These are phyloP conservation scores for Candida glucosophila DNA, from an alignment of 1,139 yeast species.

Conservation along the genomic window DNA sequence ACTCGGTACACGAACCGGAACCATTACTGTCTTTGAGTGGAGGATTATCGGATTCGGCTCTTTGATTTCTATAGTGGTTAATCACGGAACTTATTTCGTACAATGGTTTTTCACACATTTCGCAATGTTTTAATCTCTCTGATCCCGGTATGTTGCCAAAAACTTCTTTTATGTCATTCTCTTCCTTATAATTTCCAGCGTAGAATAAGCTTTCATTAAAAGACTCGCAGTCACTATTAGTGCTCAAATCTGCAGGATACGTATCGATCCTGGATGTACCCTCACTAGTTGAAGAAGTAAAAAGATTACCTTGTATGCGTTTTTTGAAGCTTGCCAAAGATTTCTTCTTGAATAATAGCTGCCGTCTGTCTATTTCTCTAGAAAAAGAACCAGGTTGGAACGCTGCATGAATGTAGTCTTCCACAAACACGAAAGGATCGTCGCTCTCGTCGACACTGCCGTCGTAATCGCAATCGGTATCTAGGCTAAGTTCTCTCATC, in stretches of 20 bases:
- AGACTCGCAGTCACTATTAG: too few species aligned
- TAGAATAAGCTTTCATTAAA: too few species aligned
- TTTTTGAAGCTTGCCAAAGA: constrained; percentile 35
- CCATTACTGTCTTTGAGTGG: constrained; percentile 1
- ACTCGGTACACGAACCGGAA: constrained; percentile 28
- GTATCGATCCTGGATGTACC: too few species aligned
- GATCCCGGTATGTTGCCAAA: constrained; percentile 35
- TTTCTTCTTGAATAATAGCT: constrained; percentile 16
- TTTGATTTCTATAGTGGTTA: constrained; percentile 14
- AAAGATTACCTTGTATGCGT: constrained; percentile 1
- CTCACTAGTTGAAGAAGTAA: too few species aligned
- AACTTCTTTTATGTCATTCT: constrained; percentile 31
- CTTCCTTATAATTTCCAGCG: too few species aligned
- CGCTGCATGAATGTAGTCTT: constrained; percentile 31
- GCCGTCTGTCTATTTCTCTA: neutral
- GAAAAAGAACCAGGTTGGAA: neutral
- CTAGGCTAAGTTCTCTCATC: neutral
- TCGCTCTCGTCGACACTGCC: constrained; percentile 17
- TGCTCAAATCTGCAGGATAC: too few species aligned
- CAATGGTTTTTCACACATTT: constrained; percentile 57
- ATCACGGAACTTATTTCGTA: constrained; percentile 52
- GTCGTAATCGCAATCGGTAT: constrained; percentile 3
- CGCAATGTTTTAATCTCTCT: constrained; percentile 45
- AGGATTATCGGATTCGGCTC: neutral
- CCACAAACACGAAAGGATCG: constrained; percentile 45